phyloP scores from a whole-genome alignment of 768 basidiomycete genomes.

The Lentinula aciculospora region DNA sequence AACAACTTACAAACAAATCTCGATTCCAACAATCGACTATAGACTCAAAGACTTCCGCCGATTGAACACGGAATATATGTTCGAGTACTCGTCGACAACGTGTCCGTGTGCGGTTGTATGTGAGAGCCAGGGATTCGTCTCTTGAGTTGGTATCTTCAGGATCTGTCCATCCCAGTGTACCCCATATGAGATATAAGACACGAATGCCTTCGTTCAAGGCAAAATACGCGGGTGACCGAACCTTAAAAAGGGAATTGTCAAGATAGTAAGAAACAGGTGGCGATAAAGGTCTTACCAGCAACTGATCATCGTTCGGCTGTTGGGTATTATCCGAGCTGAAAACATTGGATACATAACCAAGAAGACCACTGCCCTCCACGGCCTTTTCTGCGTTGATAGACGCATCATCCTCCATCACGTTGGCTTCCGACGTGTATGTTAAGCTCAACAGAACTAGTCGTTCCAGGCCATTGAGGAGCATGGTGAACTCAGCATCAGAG shows the following conservation, averaged over 20 bases:
- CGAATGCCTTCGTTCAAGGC: conserved; percentile 78
- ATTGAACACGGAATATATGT: conserved; percentile 76
- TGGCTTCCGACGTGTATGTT: conserved; percentile 46
- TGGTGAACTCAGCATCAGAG: conserved; percentile 79
- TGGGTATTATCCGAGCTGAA: conserved; percentile 69
- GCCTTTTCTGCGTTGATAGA: conserved; percentile 43
- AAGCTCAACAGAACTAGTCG: conserved; percentile 73
- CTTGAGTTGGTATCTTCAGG: conserved; percentile 43
- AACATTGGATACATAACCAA: conserved; percentile 90
- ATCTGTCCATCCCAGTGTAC: conserved; percentile 45
- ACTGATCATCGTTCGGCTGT: conserved; percentile 43
- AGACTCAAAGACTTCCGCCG: conserved; percentile 79
- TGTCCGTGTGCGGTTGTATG: conserved; percentile 58
- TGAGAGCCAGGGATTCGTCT: conserved; percentile 63
- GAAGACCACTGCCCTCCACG: conserved; percentile 57
- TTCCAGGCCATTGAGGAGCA: conserved; percentile 82
- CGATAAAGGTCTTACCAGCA: conserved; percentile 39
- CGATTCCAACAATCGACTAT: conserved; percentile 79
- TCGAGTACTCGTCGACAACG: conserved; percentile 80
- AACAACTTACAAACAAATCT: conserved; percentile 38
- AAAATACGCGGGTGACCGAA: conserved; percentile 68
- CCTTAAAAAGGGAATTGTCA: conserved; percentile 30
- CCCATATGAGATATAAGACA: conserved; percentile 76
- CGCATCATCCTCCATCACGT: conserved; percentile 52
- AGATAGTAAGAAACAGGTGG: neutral